Percentiles rank a stretch among this genome's conserved stretches.
These are phyloP conservation scores for Chrysanthemum lavandulifolium DNA, from an alignment of 129 eudicot species.

Conservation along the genomic window DNA sequence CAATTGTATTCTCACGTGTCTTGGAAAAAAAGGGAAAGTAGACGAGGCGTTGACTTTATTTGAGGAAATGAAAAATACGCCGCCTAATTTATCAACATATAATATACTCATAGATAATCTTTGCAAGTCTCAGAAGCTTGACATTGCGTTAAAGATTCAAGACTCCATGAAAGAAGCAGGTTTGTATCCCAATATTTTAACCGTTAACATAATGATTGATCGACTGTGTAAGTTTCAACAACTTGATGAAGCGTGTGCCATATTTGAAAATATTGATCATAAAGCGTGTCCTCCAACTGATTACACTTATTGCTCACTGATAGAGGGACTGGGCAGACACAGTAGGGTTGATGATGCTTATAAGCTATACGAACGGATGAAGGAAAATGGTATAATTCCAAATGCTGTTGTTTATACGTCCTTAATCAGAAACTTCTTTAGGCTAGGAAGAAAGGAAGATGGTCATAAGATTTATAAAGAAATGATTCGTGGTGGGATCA, in stretches of 20 bases:
- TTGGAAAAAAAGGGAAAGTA: slow-evolving; percentile 70
- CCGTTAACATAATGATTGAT: slow-evolving; percentile 87
- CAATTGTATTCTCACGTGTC: slow-evolving; percentile 81
- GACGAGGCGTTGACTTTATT: slow-evolving; percentile 65
- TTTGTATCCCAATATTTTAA: slow-evolving; percentile 65
- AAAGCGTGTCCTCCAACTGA: slow-evolving; percentile 69
- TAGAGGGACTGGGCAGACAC: slow-evolving; percentile 84
- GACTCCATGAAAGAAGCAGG: slow-evolving; percentile 81
- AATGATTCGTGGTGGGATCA: slow-evolving; percentile 63
- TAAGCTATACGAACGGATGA: slow-evolving; percentile 68
- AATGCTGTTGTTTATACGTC: slow-evolving; percentile 80
- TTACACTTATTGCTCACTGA: slow-evolving; percentile 74
- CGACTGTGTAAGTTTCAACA: slow-evolving; percentile 68
- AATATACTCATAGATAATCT: slow-evolving; percentile 85
- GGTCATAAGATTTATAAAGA: slow-evolving; percentile 95
- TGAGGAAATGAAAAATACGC: slow-evolving; percentile 86
- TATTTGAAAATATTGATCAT: slow-evolving; percentile 67
- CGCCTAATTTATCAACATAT: slow-evolving; percentile 73
- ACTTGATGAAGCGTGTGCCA: slow-evolving; percentile 69
- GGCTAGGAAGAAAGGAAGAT: slow-evolving; percentile 63
- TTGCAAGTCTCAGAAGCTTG: slow-evolving; percentile 58
- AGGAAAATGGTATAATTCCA: slow-evolving; percentile 60
- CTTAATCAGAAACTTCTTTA: slow-evolving; percentile 74
- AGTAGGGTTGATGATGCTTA: slow-evolving; percentile 89
- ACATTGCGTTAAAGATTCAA: slow-evolving; percentile 63